phyloP scores from a whole-genome alignment of 306 rosid species.

The Castanea mollissima region DNA sequence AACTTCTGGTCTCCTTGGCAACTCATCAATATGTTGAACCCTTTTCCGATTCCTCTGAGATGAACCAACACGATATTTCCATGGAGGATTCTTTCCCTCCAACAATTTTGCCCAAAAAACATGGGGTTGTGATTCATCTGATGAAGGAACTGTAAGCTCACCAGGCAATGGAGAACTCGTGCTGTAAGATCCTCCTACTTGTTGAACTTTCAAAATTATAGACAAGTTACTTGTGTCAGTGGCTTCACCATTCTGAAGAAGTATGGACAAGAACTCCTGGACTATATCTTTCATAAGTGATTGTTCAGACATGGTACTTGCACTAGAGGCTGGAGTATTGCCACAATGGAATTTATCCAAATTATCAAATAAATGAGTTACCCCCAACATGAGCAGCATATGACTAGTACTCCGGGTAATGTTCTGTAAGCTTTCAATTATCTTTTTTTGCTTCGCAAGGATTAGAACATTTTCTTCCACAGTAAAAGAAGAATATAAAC shows the following conservation, averaged over 20 bases:
- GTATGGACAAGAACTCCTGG: constrained; percentile 49
- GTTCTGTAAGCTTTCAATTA: constrained; percentile 45
- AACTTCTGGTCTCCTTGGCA: constrained; percentile 26
- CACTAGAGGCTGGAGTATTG: constrained; percentile 24
- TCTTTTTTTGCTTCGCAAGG: constrained; percentile 69
- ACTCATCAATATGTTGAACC: constrained; percentile 39
- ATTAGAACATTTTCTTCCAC: constrained; percentile 78
- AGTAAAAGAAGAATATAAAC: constrained; percentile 72
- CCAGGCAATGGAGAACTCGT: constrained; percentile 43
- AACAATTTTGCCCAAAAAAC: constrained; percentile 69
- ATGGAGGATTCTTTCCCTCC: constrained; percentile 60
- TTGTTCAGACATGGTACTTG: constrained; percentile 23
- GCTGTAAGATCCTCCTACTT: constrained; percentile 55
- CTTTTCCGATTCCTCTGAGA: constrained; percentile 76
- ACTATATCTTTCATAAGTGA: constrained; percentile 42
- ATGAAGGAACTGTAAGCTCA: constrained; percentile 39
- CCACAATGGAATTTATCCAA: constrained; percentile 53
- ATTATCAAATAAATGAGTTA: constrained; percentile 54
- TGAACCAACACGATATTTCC: constrained; percentile 59
- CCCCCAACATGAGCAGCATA: constrained; percentile 81
- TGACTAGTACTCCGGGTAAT: constrained; percentile 48
- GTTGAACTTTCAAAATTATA: constrained; percentile 50
- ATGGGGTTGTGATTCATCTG: constrained; percentile 48
- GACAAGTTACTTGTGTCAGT: constrained; percentile 36
- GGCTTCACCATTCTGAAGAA: constrained; percentile 47